Percentiles rank a stretch among this genome's conserved stretches.
Conservation (phyloP, 163 green algal species). For the Scenedesmus sp. region DNA sequence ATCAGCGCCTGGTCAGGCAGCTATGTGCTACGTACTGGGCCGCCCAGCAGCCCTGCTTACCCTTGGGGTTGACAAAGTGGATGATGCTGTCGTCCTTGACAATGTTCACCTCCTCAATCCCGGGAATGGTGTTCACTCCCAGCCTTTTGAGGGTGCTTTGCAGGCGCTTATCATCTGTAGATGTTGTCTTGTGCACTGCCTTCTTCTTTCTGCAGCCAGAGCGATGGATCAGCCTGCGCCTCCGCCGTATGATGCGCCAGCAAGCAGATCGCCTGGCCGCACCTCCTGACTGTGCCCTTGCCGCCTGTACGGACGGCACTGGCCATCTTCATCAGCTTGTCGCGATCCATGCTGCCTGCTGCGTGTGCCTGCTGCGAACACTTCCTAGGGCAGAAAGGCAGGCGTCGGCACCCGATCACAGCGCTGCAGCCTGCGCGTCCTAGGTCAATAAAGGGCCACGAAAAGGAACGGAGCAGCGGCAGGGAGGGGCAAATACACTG, state of each 20-base stretch:
- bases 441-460: not conserved
- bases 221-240: conserved; percentile 20
- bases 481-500: not conserved
- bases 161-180: conserved; percentile 98
- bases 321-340: conserved; percentile 96
- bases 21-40: not conserved
- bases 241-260: conserved; percentile 23
- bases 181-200: conserved; percentile 96
- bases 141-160: conserved; percentile 98
- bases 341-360: conserved; percentile 88
- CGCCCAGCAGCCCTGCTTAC: conserved; percentile 53
- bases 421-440: not conserved
- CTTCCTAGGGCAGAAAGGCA: not conserved
- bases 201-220: conserved; percentile 96
- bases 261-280: conserved; percentile 29
- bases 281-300: conserved; percentile 97
- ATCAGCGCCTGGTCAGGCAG: not conserved
- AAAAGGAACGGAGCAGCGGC: not conserved
- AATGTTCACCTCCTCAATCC: conserved; percentile 99
- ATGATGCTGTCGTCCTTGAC: conserved; percentile 94
- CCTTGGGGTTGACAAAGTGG: conserved; percentile 98
- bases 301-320: conserved; percentile 91
- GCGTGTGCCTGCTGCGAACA: not conserved
- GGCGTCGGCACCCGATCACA: conserved; percentile 11
- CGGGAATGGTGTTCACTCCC: conserved; percentile 98